Percentiles rank a stretch among this genome's conserved stretches.
Evolutionary conservation across 2,329 filamentous ascomycete genomes (phyloP).

Genomic region (Exophiala sp.): DNA sequence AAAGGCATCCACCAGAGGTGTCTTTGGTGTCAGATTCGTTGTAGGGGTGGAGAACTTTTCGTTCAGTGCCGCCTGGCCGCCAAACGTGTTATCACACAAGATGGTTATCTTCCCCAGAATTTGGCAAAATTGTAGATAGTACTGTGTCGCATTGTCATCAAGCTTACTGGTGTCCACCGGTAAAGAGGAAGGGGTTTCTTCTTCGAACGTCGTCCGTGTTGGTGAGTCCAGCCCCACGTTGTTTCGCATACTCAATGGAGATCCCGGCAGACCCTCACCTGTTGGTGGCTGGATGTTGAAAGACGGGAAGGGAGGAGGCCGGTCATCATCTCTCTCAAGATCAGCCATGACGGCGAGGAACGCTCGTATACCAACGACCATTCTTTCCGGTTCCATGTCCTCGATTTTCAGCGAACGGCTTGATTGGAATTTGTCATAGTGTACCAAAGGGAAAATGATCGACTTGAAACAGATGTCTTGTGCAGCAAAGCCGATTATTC

Average conservation of each 20-base stretch:
- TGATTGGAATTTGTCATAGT: slow-evolving; percentile 79
- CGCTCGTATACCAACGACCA: slow-evolving; percentile 93
- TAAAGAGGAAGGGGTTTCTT: slow-evolving; percentile 31
- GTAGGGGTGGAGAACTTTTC: slow-evolving; percentile 79
- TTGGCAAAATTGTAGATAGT: slow-evolving; percentile 88
- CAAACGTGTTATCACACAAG: slow-evolving; percentile 94
- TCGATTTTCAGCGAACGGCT: slow-evolving; percentile 80
- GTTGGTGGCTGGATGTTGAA: slow-evolving; percentile 43
- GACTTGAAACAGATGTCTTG: slow-evolving; percentile 89
- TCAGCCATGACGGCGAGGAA: slow-evolving; percentile 93
- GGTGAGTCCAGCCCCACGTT: slow-evolving; percentile 36
- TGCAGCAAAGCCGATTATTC: slow-evolving; percentile 89
- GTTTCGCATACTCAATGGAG: slow-evolving; percentile 36
- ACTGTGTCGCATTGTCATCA: slow-evolving; percentile 74
- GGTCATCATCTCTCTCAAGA: slow-evolving; percentile 75
- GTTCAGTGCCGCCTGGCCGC: slow-evolving; percentile 88
- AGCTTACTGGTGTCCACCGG: slow-evolving; percentile 61
- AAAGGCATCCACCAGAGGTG: slow-evolving; percentile 90
- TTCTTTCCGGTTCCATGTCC: slow-evolving; percentile 89
- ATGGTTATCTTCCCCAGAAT: slow-evolving; percentile 94
- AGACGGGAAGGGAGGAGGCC: slow-evolving; percentile 78
- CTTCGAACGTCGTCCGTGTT: slow-evolving; percentile 32
- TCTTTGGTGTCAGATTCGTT: slow-evolving; percentile 64
- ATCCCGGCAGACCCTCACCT: slow-evolving; percentile 36
- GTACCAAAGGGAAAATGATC: slow-evolving; percentile 93